These are phyloP conservation scores for Malus sieversii DNA, from an alignment of 306 rosid genomes.

Conservation along the genomic window DNA sequence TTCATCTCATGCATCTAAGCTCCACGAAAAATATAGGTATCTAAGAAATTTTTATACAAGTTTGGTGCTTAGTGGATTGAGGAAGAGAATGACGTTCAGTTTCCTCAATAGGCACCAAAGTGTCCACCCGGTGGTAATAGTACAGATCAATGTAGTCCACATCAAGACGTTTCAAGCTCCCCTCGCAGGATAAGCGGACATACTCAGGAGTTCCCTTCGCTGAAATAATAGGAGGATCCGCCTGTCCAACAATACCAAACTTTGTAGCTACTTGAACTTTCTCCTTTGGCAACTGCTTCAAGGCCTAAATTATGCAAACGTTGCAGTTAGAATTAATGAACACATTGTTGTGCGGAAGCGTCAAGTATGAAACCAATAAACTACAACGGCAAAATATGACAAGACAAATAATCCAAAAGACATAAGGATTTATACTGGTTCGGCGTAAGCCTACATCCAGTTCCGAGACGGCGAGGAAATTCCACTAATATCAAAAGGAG, in stretches of 20 bases:
- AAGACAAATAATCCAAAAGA: too few relatives aligned
- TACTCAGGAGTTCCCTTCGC: constrained; percentile 67
- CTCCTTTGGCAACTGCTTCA: constrained; percentile 62
- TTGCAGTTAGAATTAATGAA: background rate
- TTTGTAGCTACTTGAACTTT: constrained; percentile 66
- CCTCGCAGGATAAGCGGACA: constrained; percentile 62
- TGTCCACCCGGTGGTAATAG: constrained; percentile 71
- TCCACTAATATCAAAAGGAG: too few relatives aligned
- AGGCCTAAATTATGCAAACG: constrained; percentile 19
- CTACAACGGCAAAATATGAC: too few relatives aligned
- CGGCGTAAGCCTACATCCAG: too few relatives aligned
- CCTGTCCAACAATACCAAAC: constrained; percentile 44
- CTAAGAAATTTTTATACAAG: background rate
- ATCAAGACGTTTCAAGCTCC: constrained; percentile 63
- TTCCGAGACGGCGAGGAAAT: too few relatives aligned
- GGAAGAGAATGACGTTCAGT: constrained; percentile 29
- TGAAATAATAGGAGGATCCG: background rate
- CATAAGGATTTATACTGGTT: too few relatives aligned
- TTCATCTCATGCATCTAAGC: constrained; percentile 62
- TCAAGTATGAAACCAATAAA: too few relatives aligned
- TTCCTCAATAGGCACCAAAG: constrained; percentile 62
- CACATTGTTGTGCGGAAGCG: too few relatives aligned
- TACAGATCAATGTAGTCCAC: constrained; percentile 71
- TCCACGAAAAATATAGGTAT: background rate
- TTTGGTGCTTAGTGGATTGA: background rate